Evolutionary conservation across 495 filamentous ascomycete species (phyloP), one percentile per base, ranked within the genome.

Genomic region (Podospora anserina): DNA sequence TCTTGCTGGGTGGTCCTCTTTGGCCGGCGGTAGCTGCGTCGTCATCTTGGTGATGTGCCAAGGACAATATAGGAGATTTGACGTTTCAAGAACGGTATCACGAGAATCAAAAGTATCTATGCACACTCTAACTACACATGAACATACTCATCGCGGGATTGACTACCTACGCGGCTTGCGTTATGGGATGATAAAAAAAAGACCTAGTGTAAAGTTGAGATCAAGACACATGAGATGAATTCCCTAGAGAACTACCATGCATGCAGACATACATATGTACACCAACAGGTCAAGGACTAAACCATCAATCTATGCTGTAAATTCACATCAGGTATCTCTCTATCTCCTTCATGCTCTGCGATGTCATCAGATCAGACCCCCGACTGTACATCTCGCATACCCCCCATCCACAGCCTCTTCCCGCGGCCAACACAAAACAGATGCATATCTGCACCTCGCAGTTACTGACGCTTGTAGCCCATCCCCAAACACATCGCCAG

Each of bases 311-410:
- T 58, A 58, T 58, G 23, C 55, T 58, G 30, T 32, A n/a, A 20
- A 58, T 26, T 58, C n/a, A 58, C 55, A 58, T 58, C 55, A 58
- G 55, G 55, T 58, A 58, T 58, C 55, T 58, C 55, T 58, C n/a
- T 58, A 19, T 58, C n/a, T 20, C 55, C 55, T 19, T 58, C 4
- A 58, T 20, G 55, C 18, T 58, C 55, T 58, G 7, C 18, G 13
- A 58, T 58, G 18, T 20, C 4, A 20, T 20, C 55, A 19, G 23
- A 5, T 9, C 55, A 20, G 19, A 58, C 18, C 55, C 18, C 55
- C 55, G 3, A 11, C 55, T 20, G 55, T 26, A 58, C 55, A 58
- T 49, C 39, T 13, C 9, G 39, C 39, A 49, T 11, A 13, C 7
- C 13, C 39, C 15, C 13, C 39, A 11, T 49, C 39, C 39, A 49